These are phyloP conservation scores for Penicillium thymicola DNA, from an alignment of 2,329 filamentous ascomycete species.

Conservation along the genomic window DNA sequence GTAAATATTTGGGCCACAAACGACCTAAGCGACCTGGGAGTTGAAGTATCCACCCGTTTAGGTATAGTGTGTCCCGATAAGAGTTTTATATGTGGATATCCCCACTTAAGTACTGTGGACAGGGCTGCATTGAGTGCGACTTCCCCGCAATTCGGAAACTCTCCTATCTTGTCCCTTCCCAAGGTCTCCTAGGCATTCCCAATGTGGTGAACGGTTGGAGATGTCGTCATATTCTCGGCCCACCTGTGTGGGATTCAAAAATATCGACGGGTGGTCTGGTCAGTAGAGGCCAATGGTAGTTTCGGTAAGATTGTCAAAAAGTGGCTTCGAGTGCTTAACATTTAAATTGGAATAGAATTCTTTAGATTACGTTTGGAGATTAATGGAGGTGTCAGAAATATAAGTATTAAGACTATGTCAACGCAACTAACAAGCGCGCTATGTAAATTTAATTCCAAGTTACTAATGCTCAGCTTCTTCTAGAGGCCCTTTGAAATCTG, in stretches of 20 bases:
- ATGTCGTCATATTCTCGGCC: neutral
- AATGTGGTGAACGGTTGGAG: neutral
- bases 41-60: neutral
- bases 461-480: neutral
- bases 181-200: neutral
- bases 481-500: constrained; percentile 29
- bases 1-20: neutral
- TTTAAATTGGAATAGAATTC: neutral
- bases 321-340: neutral
- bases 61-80: neutral
- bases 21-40: neutral
- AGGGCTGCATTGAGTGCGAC: neutral
- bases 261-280: neutral
- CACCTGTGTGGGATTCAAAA: neutral
- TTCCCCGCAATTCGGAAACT: neutral
- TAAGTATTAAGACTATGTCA: neutral
- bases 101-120: neutral
- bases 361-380: neutral
- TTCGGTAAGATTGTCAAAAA: neutral
- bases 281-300: neutral
- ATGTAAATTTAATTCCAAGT: neutral
- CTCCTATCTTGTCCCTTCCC: neutral
- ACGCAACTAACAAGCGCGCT: neutral
- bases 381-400: neutral
- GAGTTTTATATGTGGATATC: neutral